Conservation (phyloP, 192 early-diverging fungal species). For the Backusella tarrabulga region DNA sequence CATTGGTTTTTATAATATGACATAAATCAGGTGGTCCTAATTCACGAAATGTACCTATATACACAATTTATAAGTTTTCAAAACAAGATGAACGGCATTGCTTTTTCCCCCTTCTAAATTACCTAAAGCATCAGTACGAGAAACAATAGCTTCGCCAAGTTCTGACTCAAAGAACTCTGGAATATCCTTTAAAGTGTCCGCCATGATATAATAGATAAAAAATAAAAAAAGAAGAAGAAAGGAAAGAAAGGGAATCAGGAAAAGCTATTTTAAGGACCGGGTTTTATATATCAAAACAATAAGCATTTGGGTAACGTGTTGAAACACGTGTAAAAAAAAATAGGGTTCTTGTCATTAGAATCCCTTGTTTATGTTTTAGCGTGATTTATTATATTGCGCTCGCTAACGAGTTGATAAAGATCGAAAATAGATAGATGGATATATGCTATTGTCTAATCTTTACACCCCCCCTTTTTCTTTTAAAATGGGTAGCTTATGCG, state of each 20-base stretch:
- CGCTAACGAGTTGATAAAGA: no score
- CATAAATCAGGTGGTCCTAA: conserved; percentile 97
- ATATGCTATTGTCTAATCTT: not conserved
- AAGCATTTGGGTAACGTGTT: not conserved
- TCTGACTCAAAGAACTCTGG: conserved; percentile 98
- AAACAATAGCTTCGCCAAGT: conserved; percentile 81
- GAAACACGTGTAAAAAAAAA: not conserved
- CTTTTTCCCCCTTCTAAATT: conserved; percentile 11
- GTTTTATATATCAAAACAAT: not conserved
- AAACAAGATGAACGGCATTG: not conserved
- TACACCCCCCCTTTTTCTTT: not conserved
- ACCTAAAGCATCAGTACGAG: conserved; percentile 92
- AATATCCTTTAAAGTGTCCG: conserved; percentile 77
- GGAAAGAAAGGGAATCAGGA: not conserved
- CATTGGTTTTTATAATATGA: conserved; percentile 92
- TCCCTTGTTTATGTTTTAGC: not conserved
- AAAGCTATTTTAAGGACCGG: not conserved
- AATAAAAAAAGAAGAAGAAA: not conserved
- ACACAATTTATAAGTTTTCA: not conserved
- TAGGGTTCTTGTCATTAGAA: not conserved
- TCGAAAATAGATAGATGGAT: not conserved
- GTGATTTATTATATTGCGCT: no score
- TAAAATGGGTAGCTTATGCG: no score
- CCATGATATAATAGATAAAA: not conserved
- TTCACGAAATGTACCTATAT: conserved; percentile 78